These are phyloP conservation scores for Paecilomyces formosus DNA, from an alignment of 2,329 filamentous ascomycete species.

Conservation along the genomic window DNA sequence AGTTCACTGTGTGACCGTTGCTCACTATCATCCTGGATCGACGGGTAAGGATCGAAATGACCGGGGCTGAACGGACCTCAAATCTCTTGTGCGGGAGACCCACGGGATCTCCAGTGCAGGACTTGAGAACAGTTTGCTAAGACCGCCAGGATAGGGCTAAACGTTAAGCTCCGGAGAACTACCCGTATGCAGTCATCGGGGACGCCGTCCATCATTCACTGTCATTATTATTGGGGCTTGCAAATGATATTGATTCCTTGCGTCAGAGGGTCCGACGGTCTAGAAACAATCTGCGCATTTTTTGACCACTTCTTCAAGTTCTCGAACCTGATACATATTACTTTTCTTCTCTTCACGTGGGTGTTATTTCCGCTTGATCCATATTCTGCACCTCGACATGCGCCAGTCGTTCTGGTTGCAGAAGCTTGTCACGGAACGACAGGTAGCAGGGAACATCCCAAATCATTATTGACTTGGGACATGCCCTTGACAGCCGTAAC, in stretches of 20 bases:
- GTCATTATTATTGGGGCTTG: neutral
- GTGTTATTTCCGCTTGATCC: neutral
- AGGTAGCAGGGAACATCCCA: neutral
- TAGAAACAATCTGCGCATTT: neutral
- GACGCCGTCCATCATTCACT: neutral
- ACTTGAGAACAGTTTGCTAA: neutral
- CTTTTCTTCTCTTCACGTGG: neutral
- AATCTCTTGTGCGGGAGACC: neutral
- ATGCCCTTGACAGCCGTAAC: no score
- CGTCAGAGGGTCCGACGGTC: neutral
- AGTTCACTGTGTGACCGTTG: neutral
- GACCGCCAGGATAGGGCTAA: neutral
- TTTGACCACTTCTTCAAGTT: neutral
- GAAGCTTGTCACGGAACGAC: neutral
- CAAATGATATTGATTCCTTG: neutral
- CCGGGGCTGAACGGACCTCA: neutral
- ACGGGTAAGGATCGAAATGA: neutral
- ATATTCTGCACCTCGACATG: neutral
- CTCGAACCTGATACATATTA: neutral
- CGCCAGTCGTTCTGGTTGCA: neutral
- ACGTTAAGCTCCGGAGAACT: neutral
- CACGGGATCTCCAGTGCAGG: neutral
- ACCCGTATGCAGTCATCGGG: neutral
- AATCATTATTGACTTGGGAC: neutral
- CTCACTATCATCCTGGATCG: neutral